A percentile compares a stretch with the other conserved stretches of the same genome.
phyloP scores from a whole-genome alignment of 257 asterid species.

The Capsicum chinense region DNA sequence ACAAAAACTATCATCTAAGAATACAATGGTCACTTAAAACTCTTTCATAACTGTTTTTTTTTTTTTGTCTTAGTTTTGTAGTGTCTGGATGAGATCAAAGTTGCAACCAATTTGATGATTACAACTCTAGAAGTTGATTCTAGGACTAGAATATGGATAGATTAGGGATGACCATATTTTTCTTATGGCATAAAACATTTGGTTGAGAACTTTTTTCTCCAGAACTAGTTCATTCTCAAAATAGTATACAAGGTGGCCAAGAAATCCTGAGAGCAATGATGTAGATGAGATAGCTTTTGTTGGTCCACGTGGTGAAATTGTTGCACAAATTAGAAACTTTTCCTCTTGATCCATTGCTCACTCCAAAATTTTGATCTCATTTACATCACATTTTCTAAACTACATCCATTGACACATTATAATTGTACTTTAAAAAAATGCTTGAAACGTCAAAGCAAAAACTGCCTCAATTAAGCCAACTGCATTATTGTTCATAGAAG shows the following conservation, averaged over 20 bases:
- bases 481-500: conserved; percentile 5
- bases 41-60: too few relatives aligned
- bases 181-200: conserved; percentile 20
- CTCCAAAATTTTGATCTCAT: conserved; percentile 2
- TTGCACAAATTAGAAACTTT: background rate
- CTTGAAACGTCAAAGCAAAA: background rate
- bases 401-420: conserved; percentile 20
- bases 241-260: background rate
- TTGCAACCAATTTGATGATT: too few relatives aligned
- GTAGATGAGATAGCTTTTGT: background rate
- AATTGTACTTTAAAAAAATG: background rate
- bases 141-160: conserved; percentile 19
- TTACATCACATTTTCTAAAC: background rate
- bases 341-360: background rate
- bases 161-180: conserved; percentile 11
- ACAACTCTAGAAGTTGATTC: conserved; percentile 24
- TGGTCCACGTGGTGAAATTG: conserved; percentile 10
- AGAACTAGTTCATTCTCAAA: conserved; percentile 6
- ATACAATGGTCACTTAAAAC: too few relatives aligned
- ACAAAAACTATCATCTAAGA: too few relatives aligned
- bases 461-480: conserved; percentile 17
- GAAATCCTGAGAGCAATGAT: conserved; percentile 21
- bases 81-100: too few relatives aligned
- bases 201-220: background rate
- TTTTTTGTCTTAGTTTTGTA: too few relatives aligned